Evolutionary conservation across 306 rosid genomes (phyloP).

Genomic region (Notholithocarpus densiflorus): DNA sequence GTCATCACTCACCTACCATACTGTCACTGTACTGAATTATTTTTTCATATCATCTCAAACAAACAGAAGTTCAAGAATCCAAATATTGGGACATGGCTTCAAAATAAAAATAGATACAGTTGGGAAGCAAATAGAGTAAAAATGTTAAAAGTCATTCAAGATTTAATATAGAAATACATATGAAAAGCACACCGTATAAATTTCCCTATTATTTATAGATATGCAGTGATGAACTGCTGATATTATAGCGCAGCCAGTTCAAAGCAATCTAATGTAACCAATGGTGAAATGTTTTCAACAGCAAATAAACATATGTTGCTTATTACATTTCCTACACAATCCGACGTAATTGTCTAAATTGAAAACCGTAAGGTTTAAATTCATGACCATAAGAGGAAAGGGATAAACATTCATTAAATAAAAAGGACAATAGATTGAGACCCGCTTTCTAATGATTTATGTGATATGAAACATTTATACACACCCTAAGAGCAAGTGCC

Average conservation of each 20-base stretch:
- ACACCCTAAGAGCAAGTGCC: slow-evolving; percentile 82
- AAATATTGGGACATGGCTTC: not conserved
- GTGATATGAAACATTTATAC: slow-evolving; percentile 10
- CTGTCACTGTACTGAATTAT: not conserved
- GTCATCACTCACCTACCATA: not conserved
- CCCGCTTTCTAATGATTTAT: not conserved
- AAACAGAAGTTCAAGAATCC: not conserved
- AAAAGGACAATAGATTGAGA: not conserved
- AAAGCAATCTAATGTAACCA: not conserved
- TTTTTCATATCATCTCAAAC: not conserved
- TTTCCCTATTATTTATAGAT: not conserved
- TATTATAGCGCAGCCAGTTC: not conserved
- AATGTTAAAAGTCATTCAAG: not conserved
- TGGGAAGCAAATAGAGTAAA: not conserved
- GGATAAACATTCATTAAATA: not conserved
- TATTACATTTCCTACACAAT: not conserved
- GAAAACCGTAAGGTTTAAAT: not conserved
- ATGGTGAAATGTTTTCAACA: not conserved
- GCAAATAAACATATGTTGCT: not conserved
- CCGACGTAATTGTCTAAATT: not conserved
- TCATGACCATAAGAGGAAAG: not conserved
- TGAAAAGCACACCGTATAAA: not conserved
- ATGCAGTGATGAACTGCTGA: not conserved
- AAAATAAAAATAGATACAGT: not conserved
- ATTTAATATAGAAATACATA: not conserved